Evolutionary conservation across 169 alveolate species (phyloP).

Genomic region (Fabrea salina): DNA sequence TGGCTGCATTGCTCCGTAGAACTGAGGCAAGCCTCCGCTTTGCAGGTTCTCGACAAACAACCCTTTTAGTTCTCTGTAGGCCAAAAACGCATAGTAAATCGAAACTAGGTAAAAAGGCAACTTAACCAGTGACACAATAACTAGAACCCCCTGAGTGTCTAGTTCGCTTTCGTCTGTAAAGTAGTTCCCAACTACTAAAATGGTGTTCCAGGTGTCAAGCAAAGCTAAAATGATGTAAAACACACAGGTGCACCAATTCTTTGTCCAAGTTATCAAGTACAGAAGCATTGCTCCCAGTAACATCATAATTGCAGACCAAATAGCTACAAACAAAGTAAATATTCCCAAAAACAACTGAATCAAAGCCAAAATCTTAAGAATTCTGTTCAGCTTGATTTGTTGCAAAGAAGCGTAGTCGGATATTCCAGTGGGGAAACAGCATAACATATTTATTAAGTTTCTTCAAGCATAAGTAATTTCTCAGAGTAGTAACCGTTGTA

Average conservation of each 20-base stretch:
- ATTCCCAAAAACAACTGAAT: slow-evolving; percentile 10
- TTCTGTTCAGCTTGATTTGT: background rate
- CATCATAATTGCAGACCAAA: slow-evolving; percentile 3
- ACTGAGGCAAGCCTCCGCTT: background rate
- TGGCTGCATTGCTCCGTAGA: background rate
- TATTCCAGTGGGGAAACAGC: slow-evolving; percentile 15
- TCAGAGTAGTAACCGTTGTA: slow-evolving; percentile 23
- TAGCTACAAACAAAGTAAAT: background rate
- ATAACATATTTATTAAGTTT: slow-evolving; percentile 6
- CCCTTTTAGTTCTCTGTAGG: slow-evolving; percentile 31
- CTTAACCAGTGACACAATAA: background rate
- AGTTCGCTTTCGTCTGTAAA: background rate
- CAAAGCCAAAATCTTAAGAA: background rate
- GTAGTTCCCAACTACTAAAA: slow-evolving; percentile 14
- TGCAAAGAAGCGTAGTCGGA: background rate
- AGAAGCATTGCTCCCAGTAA: slow-evolving; percentile 6
- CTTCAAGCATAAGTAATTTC: background rate
- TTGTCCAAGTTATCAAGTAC: background rate
- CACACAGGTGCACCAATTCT: slow-evolving; percentile 25
- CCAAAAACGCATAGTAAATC: slow-evolving; percentile 16
- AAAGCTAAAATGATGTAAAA: background rate
- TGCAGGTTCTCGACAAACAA: background rate
- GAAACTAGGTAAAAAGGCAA: slow-evolving; percentile 28
- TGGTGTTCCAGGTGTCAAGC: background rate
- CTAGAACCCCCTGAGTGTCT: background rate